Base-by-base conservation (phyloP, 1,139 yeast species). In the Diutina rugosa region DNA sequence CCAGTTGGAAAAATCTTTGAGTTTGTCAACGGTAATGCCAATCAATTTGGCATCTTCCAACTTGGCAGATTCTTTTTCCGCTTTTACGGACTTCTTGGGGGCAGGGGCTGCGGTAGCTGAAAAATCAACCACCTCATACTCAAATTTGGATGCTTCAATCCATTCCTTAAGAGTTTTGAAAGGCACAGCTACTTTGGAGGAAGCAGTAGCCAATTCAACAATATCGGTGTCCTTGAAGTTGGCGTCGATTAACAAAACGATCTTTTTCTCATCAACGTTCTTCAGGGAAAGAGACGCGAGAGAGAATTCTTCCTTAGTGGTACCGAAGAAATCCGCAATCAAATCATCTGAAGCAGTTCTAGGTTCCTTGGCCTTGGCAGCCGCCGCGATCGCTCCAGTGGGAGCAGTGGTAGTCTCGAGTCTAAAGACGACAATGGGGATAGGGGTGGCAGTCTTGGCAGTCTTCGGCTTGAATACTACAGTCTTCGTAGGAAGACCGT, bases 21-120 rank as follows among this genome's bases (percentile, higher is more conserved):
- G 80, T 76, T 93, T 95, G 71, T 90, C 96, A 56, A 87, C 95
- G 54, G 98, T 95, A 69, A 95, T 91, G 71, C 99, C 99, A 64
- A 93, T 90, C 66, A 93, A 77, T 65, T 93, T 93, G 57, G 97
- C 96, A 67, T 90, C 96, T 62, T 87, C 95, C 62, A 87, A 72
- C 63, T 82, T 81, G 57, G 87, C 84, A 52, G 78, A 73, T 55
- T 68, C 72, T 62, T 75, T 74, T 56, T 73, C 77, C 59, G 62
- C 61, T 61, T 65, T 65, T 29, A 63, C 62, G 46, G 63, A 65
- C 58, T 62, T 69, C 52, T 67, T 64, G 46, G 69, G 59, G 68
- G 71, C 64, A 46, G 73, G 62, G 46, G 74, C 65, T 28, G 71
- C 64, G 21, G 74, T 66, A 18, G 71, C 67, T 2, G 72, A 60